Conservation (phyloP, 2,329 filamentous ascomycete genomes). For the Pseudogymnoascus sp. region DNA sequence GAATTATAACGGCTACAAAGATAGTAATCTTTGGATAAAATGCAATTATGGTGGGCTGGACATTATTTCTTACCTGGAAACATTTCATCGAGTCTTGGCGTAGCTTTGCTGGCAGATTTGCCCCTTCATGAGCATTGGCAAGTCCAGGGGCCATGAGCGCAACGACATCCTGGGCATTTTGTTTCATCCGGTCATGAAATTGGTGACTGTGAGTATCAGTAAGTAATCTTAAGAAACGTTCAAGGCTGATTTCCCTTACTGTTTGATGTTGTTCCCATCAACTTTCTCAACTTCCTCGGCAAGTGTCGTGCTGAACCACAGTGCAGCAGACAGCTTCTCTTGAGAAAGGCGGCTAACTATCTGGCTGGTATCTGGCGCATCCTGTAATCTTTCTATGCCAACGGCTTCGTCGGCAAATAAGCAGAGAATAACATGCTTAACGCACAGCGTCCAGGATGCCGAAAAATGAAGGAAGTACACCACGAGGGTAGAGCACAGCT, state of each 20-base stretch:
- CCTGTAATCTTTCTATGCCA: slow-evolving; percentile 39
- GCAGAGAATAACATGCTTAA: slow-evolving; percentile 55
- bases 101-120: slow-evolving; percentile 34
- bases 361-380: slow-evolving; percentile 34
- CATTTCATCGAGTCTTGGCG: slow-evolving; percentile 50
- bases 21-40: slow-evolving; percentile 7
- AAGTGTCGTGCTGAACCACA: slow-evolving; percentile 57
- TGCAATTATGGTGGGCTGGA: slow-evolving; percentile 10
- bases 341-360: slow-evolving; percentile 39
- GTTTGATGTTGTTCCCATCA: slow-evolving; percentile 51
- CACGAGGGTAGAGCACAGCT: slow-evolving; percentile 68
- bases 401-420: slow-evolving; percentile 40
- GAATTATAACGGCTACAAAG: slow-evolving; percentile 9
- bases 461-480: slow-evolving; percentile 68
- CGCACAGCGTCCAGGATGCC: slow-evolving; percentile 54
- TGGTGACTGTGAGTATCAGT: slow-evolving; percentile 26
- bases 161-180: slow-evolving; percentile 42
- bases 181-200: slow-evolving; percentile 42
- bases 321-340: slow-evolving; percentile 44
- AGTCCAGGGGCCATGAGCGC: slow-evolving; percentile 35
- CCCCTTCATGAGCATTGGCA: slow-evolving; percentile 33
- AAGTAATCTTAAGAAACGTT: slow-evolving; percentile 8
- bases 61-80: slow-evolving; percentile 43
- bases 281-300: slow-evolving; percentile 61
- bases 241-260: slow-evolving; percentile 31